Percentiles rank a stretch among this genome's conserved stretches.
These are phyloP conservation scores for Podaxis sp. DNA, from an alignment of 768 basidiomycete species.

Conservation along the genomic window DNA sequence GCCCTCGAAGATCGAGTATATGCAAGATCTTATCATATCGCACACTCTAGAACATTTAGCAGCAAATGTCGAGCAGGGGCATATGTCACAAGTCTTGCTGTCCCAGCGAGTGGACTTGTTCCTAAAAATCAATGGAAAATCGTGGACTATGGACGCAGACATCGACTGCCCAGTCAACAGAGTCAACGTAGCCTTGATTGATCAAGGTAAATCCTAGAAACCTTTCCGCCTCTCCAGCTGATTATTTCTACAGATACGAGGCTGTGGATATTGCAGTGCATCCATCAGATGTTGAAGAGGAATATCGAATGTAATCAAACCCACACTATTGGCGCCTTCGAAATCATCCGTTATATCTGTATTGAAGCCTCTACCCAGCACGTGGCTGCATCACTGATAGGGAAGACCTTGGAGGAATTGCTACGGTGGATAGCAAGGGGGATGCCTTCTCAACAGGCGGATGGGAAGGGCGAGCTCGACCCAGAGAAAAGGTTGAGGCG, in stretches of 20 bases:
- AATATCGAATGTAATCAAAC: neutral
- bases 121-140: neutral
- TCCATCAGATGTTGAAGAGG: neutral
- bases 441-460: too few relatives aligned
- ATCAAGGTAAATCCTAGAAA: neutral
- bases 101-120: neutral
- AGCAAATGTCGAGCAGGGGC: neutral
- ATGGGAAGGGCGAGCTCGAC: too few relatives aligned
- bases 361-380: too few relatives aligned
- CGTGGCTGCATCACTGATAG: too few relatives aligned
- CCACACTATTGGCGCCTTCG: neutral
- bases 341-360: neutral
- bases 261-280: neutral
- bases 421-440: too few relatives aligned
- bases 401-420: too few relatives aligned
- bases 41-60: neutral
- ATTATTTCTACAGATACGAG: neutral
- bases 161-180: neutral
- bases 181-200: neutral
- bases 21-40: neutral
- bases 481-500: neutral
- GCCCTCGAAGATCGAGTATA: neutral
- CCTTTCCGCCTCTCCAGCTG: neutral
- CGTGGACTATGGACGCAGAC: neutral
- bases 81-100: neutral